phyloP scores from a whole-genome alignment of 2,329 filamentous ascomycete species.

The Talaromyces sp. region DNA sequence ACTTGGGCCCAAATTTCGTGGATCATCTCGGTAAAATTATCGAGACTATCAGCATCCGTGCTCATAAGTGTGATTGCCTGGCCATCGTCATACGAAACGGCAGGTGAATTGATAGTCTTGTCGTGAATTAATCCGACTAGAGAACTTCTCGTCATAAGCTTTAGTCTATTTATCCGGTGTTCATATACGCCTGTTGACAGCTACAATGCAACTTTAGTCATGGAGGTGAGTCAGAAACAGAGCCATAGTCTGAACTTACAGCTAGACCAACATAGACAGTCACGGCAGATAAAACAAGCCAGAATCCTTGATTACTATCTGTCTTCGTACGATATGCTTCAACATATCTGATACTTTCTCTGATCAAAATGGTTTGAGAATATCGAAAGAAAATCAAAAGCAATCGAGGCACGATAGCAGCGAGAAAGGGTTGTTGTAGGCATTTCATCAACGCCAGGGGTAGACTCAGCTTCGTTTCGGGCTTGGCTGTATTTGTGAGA shows the following conservation, averaged over 20 bases:
- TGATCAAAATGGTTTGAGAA: conserved; percentile 38
- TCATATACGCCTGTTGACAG: conserved; percentile 39
- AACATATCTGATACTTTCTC: conserved; percentile 35
- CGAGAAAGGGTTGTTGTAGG: conserved; percentile 24
- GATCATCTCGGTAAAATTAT: conserved; percentile 36
- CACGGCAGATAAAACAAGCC: conserved; percentile 42
- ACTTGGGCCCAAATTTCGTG: conserved; percentile 47
- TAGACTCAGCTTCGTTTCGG: conserved; percentile 12
- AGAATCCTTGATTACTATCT: conserved; percentile 39
- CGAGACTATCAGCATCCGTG: conserved; percentile 45
- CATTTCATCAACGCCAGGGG: conserved; percentile 6
- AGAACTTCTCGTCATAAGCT: conserved; percentile 42
- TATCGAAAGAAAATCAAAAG: conserved; percentile 36
- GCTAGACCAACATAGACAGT: conserved; percentile 41
- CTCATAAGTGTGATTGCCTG: conserved; percentile 45
- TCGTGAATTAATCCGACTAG: conserved; percentile 51
- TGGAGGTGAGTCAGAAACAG: background rate
- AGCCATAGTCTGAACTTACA: conserved; percentile 4
- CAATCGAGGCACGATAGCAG: conserved; percentile 31
- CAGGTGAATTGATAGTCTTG: conserved; percentile 31
- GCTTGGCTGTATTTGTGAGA: conserved; percentile 7
- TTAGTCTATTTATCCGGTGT: conserved; percentile 43
- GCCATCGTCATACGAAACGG: conserved; percentile 32
- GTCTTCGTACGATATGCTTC: conserved; percentile 24
- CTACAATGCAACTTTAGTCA: conserved; percentile 20